Conservation (phyloP, 2,329 filamentous ascomycete species). For the Paramyrothecium sp. region DNA sequence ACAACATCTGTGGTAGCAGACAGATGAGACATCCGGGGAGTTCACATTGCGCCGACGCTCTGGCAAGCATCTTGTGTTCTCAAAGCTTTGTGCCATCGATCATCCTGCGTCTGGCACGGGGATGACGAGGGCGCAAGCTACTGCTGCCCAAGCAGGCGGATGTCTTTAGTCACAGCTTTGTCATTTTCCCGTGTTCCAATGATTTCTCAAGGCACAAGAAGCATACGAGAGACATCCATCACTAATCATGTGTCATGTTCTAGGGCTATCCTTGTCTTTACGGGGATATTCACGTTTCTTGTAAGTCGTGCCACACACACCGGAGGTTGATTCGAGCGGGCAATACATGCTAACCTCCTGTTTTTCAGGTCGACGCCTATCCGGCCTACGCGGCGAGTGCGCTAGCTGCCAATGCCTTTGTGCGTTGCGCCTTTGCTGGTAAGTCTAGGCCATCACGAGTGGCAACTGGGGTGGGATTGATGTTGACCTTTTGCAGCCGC, state of each 20-base stretch:
- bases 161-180: slow-evolving; percentile 30
- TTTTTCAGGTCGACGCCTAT: slow-evolving; percentile 66
- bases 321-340: too few species aligned
- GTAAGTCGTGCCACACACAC: slow-evolving; percentile 43
- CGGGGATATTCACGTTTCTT: slow-evolving; percentile 84
- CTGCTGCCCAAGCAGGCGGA: not conserved
- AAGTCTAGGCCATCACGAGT: slow-evolving; percentile 22
- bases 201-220: not conserved
- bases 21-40: not conserved
- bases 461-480: not conserved
- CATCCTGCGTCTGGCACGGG: too few species aligned
- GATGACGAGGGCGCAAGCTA: not conserved
- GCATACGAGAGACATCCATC: slow-evolving; percentile 8
- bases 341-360: too few species aligned
- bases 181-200: slow-evolving; percentile 13
- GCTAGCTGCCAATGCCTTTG: slow-evolving; percentile 80
- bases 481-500: slow-evolving; percentile 46
- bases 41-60: not conserved
- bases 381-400: slow-evolving; percentile 73
- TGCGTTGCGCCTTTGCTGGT: slow-evolving; percentile 73
- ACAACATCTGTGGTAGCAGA: not conserved
- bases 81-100: not conserved
- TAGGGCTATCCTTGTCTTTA: slow-evolving; percentile 76
- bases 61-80: not conserved
- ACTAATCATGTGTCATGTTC: slow-evolving; percentile 25